Evolutionary conservation across 1,284 basidiomycete genomes (phyloP), one percentile per base, ranked within the genome.

Genomic region (Hemileccinum hortonii): DNA sequence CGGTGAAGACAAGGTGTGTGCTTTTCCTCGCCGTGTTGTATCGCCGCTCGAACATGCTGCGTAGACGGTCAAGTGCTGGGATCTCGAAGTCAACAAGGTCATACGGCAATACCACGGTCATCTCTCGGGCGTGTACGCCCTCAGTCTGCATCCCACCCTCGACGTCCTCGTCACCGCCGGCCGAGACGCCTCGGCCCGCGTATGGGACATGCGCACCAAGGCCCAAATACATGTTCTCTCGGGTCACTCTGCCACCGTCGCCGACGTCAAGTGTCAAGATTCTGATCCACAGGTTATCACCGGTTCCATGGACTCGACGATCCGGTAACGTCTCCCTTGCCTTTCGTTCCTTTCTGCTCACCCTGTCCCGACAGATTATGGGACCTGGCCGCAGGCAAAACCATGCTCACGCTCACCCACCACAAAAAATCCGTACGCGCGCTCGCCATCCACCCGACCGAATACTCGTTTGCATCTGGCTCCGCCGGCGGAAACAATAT

Each of bases 1-100:
- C 55, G 94, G 92, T 49, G 96, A 99, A 73, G 96, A 99, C 74
- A 98, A 98, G 83, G 90, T 90, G 49, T 53, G 79, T 63, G 22
- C 26, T 26, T 26, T 9, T 26, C 8, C 6, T 7, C 4, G 6
- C 6, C 16, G 16, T 21, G 4, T 4, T 52, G 15, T 4, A 32
- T 19, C 22, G 6, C 1, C 0, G 15, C 7, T 16, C 24, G 44
- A 35, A 48, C 21, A 50, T 26, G 19, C 19, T 14, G 9, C 2
- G 5, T 65, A 94, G 91, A 97, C 97, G 92, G 95, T 99, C 42
- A 99, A 98, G 76, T 99, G 97, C 66, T 99, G 97, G 97, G 96
- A 99, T 67, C 74, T 99, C 49, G 97, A 99, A 73, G 89, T 91
- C 19, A 99, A 99, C 79, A 98, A 98, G 72, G 96, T 99, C 57